A percentile compares a stretch with the other conserved stretches of the same genome.
These are phyloP conservation scores for sorghum (Sorghum bicolor) DNA, from an alignment of 176 grass and related monocot genomes.

Conservation along the genomic window Sorghum_bicolor_NCBIv3 NC_012872.2:70799501-70800000, in stretches of 20 bases:
- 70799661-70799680: conserved; percentile 93
- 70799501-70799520: neutral
- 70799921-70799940: conserved; percentile 58
- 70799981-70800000: conserved; percentile 62
- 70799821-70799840: conserved; percentile 24
- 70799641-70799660: conserved; percentile 46
- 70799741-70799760: conserved; percentile 80
- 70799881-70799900: conserved; percentile 93
- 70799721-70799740: conserved; percentile 93
- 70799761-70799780: conserved; percentile 80
- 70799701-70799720: conserved; percentile 97
- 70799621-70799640: neutral
- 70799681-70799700: conserved; percentile 85
- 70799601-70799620: neutral
- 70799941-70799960: conserved; percentile 44
- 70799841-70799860: neutral
- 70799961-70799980: conserved; percentile 55
- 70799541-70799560: conserved; percentile 1
- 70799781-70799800: neutral
- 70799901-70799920: conserved; percentile 82
- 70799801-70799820: neutral
- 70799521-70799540: neutral
- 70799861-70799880: conserved; percentile 81
- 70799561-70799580: neutral
- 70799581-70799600: neutral